Base-by-base conservation (phyloP, 805 yeast genomes). In the Jamesozyma rosinii region DNA sequence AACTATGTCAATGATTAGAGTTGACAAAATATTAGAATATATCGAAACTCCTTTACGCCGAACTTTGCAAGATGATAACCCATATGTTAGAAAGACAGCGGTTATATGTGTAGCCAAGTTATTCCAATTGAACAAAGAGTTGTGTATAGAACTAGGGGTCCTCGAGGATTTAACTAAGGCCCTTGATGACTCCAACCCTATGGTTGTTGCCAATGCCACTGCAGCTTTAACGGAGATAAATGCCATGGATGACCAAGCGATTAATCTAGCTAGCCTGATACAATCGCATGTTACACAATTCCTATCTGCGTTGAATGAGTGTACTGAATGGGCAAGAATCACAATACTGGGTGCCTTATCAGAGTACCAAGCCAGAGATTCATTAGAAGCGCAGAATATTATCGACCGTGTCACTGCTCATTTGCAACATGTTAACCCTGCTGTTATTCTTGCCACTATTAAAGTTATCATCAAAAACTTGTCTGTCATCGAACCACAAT, bases 291-390 rank as follows among this genome's bases (percentile, higher is more conserved):
- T 79, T 41, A 70, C 74, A 44, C 83, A 80, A 60, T 73, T 92
- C 47, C 69, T 92, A 47, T 70, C 79, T 52, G 95, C 96, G 13
- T 70, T 92, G 50, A 90, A 90, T 63, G 99, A 92, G 66, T 90
- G 97, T 66, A 89, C 97, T 0, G 99, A 92, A 67, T 92, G 99
- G 99, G 98, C 98, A 10, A 76, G 98, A 57, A 83, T 92, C 50
- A 77, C 97, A 1, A 84, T 92, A 36, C 70, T 92, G 46, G 77
- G 84, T 1, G 88, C 95, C 1, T 66, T 92, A 49, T 73, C 87
- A 5, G 89, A 82, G 37, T 90, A 81, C 60, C 58, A 68, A 4
- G 71, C 94, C 0, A 54, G 59, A 1, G 75, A 71, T 37, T 59
- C 67, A 2, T 68, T 72, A 14, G 95, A 89, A 58, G 88, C 95